Conservation (phyloP, 352 stramenopile genomes). For the Globisporangium camurandrum region DNA sequence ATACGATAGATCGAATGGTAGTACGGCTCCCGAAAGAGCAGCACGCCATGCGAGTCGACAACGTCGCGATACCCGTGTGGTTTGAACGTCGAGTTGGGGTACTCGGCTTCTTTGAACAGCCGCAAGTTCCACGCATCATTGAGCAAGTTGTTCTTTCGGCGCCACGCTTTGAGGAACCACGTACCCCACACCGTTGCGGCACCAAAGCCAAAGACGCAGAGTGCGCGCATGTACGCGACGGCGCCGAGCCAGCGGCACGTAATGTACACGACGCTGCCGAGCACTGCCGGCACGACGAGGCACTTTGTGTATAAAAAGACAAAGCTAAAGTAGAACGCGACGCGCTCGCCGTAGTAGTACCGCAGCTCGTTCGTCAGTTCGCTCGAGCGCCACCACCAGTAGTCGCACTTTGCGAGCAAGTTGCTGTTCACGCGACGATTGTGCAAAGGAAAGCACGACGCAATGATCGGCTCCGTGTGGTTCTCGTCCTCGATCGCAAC, state of each 20-base stretch:
- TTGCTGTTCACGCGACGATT: slow-evolving; percentile 70
- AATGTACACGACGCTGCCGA: slow-evolving; percentile 57
- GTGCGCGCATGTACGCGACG: slow-evolving; percentile 67
- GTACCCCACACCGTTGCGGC: slow-evolving; percentile 72
- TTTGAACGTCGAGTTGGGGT: slow-evolving; percentile 72
- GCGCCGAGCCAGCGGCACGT: slow-evolving; percentile 60
- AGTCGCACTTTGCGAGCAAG: slow-evolving; percentile 55
- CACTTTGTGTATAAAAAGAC: slow-evolving; percentile 83
- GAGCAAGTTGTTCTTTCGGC: slow-evolving; percentile 68
- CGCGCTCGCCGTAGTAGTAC: slow-evolving; percentile 78
- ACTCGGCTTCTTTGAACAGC: slow-evolving; percentile 83
- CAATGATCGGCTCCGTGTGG: slow-evolving; percentile 63
- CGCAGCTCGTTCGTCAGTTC: slow-evolving; percentile 82
- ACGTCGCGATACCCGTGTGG: slow-evolving; percentile 71
- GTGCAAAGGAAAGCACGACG: slow-evolving; percentile 77
- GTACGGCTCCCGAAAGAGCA: slow-evolving; percentile 78
- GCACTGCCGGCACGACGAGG: slow-evolving; percentile 47
- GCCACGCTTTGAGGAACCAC: slow-evolving; percentile 71
- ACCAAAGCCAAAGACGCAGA: slow-evolving; percentile 77
- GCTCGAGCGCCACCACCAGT: slow-evolving; percentile 71
- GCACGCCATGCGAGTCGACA: slow-evolving; percentile 53
- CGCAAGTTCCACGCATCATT: slow-evolving; percentile 81
- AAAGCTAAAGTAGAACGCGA: slow-evolving; percentile 85
- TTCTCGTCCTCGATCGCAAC: slow-evolving; percentile 80
- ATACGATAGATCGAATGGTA: slow-evolving; percentile 76